Conservation (phyloP, 83 land plant genomes). For the Thuja plicata region DNA sequence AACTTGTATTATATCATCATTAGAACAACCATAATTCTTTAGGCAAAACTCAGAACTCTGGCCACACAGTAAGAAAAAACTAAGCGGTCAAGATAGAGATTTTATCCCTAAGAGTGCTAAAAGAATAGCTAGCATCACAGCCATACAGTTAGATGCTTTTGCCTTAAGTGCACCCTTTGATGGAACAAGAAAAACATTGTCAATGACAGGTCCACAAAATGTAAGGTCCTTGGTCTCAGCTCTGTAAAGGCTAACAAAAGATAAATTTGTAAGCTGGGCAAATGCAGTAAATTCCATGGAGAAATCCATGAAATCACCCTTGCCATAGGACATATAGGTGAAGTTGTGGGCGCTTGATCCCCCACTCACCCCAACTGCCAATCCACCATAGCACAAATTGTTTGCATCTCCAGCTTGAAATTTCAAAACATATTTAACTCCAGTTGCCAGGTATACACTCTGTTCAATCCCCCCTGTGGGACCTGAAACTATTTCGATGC, state of each 20-base stretch:
- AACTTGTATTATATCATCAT: too few species aligned
- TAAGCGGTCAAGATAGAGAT: too few species aligned
- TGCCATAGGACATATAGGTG: conserved; percentile 24
- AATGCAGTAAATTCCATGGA: conserved; percentile 24
- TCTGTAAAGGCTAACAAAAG: conserved; percentile 25
- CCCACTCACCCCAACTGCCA: conserved; percentile 28
- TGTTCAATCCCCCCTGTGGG: conserved; percentile 23
- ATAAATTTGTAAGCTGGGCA: conserved; percentile 18
- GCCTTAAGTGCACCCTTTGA: conserved; percentile 14
- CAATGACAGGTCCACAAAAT: conserved; percentile 50
- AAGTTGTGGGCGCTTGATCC: conserved; percentile 26
- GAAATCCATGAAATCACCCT: conserved; percentile 20
- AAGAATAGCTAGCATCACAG: neutral
- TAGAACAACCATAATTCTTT: too few species aligned
- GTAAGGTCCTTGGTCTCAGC: conserved; percentile 15
- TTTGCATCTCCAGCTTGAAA: conserved; percentile 42
- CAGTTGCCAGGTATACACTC: conserved; percentile 4
- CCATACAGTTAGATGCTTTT: neutral
- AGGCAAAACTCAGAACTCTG: too few species aligned
- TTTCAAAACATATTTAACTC: conserved; percentile 18
- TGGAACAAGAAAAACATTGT: conserved; percentile 25
- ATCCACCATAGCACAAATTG: conserved; percentile 22
- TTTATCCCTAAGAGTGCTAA: neutral
- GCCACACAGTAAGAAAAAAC: too few species aligned
- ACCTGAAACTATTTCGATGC: conserved; percentile 38